Evolutionary conservation across 2,329 filamentous ascomycete genomes (phyloP), one percentile per base, ranked within the genome.

Genomic region (Periconia sp.): DNA sequence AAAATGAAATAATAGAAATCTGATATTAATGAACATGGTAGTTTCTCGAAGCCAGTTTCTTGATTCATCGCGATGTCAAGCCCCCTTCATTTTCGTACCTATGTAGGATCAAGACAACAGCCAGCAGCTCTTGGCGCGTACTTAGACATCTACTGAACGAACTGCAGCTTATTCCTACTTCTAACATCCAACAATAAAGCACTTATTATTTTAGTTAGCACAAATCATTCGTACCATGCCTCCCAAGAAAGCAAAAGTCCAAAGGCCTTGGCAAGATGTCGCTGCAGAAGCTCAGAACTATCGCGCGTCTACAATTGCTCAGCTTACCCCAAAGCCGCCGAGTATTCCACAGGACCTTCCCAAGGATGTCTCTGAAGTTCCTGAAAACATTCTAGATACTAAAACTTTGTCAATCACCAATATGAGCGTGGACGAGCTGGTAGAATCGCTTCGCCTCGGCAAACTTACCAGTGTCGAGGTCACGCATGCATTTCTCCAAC

Each of bases 211-310:
- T 27, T 27, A 8, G 5, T 8, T 27, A 27, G 23, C 23, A 27
- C 23, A 3, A n/a, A 42, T 11, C 41, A 9, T 19, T n/a, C 17
- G 13, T 20, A 20, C 50, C 41, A 52, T 56, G 45, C 33, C 54
- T n/a, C 41, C 56, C 18, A 63, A 45, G 23, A 52, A 31, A 23
- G 31, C 37, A 5, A 50, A 55, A n/a, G 37, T 53, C 0, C 59
- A 54, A 43, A 50, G 50, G 18, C 46, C 60, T 27, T 71, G 67
- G 67, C 57, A 64, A 42, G 58, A 60, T 1, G 57, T 70, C 18
- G 66, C 65, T 17, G 47, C 57, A 51, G 60, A 68, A 47, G 67
- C 67, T 6, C 65, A 65, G 49, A 43, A 56, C n/a, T 41, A 70
- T 54, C 64, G 68, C 35, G 63, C 67, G 41, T 52, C 52, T 7